Conservation (phyloP, 1,284 basidiomycete species). For the Mycosarcoma maydis region DNA sequence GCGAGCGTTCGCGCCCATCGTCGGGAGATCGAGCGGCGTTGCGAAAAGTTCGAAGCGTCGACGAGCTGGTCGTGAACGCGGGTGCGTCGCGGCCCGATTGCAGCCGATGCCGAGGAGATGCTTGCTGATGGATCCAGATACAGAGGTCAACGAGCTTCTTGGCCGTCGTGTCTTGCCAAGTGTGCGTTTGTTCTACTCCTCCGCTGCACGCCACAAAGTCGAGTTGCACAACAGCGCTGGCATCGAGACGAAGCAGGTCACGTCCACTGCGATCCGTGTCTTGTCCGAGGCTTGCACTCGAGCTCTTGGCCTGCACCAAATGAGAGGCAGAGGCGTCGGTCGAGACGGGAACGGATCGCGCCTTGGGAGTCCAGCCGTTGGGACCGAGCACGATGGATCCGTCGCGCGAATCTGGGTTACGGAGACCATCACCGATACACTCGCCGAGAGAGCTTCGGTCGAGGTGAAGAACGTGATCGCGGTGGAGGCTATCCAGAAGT, state of each 20-base stretch:
- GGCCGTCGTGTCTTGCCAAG: constrained; percentile 17
- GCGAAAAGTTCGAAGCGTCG: constrained; percentile 26
- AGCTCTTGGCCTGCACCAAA: constrained; percentile 17
- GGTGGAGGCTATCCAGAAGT: constrained; percentile 72
- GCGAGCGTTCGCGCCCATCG: constrained; percentile 14
- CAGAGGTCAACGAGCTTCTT: constrained; percentile 61
- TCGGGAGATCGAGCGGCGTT: constrained; percentile 22
- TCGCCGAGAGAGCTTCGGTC: constrained; percentile 10
- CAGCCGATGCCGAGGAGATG: constrained; percentile 19
- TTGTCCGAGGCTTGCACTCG: constrained; percentile 12
- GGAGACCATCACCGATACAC: constrained; percentile 11
- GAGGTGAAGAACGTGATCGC: constrained; percentile 70
- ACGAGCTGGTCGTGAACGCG: constrained; percentile 16
- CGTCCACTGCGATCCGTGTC: constrained; percentile 4
- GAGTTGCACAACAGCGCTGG: constrained; percentile 62
- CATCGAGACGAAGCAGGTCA: constrained; percentile 23
- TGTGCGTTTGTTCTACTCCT: background rate
- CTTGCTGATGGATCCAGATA: constrained; percentile 65
- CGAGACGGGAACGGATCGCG: constrained; percentile 18
- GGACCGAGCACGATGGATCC: constrained; percentile 58
- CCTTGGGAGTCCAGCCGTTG: constrained; percentile 57
- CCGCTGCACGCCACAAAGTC: constrained; percentile 40
- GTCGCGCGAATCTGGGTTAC: constrained; percentile 22
- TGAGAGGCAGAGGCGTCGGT: constrained; percentile 33
- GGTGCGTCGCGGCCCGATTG: constrained; percentile 7